phyloP scores from a whole-genome alignment of 768 basidiomycete species.

The Auriscalpium microsporum region DNA sequence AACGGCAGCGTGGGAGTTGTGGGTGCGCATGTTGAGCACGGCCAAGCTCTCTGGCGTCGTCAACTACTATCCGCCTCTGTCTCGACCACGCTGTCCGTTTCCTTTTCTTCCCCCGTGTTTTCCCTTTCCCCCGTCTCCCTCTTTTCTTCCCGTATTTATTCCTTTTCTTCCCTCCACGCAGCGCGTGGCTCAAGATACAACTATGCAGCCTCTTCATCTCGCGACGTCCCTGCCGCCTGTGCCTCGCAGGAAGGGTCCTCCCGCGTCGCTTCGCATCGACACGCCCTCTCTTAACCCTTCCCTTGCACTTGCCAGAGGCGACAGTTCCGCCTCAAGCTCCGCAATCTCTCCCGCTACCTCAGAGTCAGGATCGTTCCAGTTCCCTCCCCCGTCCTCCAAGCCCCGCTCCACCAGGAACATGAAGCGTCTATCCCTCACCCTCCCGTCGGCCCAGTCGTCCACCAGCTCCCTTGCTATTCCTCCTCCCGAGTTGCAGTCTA shows the following conservation, averaged over 20 bases:
- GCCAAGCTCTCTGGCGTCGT: neutral
- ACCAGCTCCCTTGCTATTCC: conserved; percentile 39
- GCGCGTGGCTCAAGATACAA: conserved; percentile 15
- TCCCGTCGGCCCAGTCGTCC: conserved; percentile 56
- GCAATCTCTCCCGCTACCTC: conserved; percentile 44
- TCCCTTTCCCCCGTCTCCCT: conserved; percentile 6
- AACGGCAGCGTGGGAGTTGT: neutral
- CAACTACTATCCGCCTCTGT: conserved; percentile 1
- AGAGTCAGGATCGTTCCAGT: conserved; percentile 44
- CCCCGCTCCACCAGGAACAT: conserved; percentile 51
- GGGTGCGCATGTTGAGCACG: neutral
- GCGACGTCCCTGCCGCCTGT: conserved; percentile 23
- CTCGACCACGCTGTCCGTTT: conserved; percentile 3
- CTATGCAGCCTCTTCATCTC: conserved; percentile 10
- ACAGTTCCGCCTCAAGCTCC: conserved; percentile 36
- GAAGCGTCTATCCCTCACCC: conserved; percentile 67
- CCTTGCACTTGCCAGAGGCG: conserved; percentile 40
- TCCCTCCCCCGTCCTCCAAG: conserved; percentile 27
- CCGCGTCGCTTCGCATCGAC: conserved; percentile 51
- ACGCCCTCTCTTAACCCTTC: conserved; percentile 40
- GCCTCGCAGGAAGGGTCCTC: conserved; percentile 44
- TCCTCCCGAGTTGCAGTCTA: conserved; percentile 26
- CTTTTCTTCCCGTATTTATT: conserved; percentile 19
- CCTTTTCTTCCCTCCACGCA: conserved; percentile 19
- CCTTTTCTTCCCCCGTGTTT: conserved; percentile 8